phyloP scores from a whole-genome alignment of 768 basidiomycete genomes.

The Suillus clintonianus region DNA sequence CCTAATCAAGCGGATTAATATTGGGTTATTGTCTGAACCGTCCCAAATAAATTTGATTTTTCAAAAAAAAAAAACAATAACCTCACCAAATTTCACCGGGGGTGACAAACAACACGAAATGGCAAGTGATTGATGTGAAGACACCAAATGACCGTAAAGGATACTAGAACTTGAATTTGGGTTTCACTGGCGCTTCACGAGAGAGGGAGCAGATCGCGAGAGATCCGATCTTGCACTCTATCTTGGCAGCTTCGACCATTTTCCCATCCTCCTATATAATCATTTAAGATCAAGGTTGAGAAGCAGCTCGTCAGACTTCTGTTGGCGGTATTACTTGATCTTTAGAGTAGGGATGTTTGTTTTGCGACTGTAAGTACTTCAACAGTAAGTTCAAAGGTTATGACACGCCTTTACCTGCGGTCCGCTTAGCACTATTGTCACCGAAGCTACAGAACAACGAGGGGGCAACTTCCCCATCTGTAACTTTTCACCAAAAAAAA shows the following conservation, averaged over 20 bases:
- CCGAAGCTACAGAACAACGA: constrained; percentile 9
- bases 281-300: not conserved
- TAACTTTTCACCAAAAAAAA: not conserved
- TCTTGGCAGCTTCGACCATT: not conserved
- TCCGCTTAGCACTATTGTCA: constrained; percentile 19
- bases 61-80: not conserved
- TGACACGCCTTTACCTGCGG: constrained; percentile 32
- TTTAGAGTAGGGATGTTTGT: not conserved
- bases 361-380: not conserved
- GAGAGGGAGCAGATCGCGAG: constrained; percentile 29
- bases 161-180: constrained; percentile 9
- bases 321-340: not conserved
- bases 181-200: constrained; percentile 12
- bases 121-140: constrained; percentile 1
- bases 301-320: not conserved
- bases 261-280: not conserved
- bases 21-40: not conserved
- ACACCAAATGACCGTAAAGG: not conserved
- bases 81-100: not conserved
- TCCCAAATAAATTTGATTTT: not conserved
- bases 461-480: not conserved
- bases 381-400: not conserved
- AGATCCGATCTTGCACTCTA: constrained; percentile 24
- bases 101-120: not conserved
- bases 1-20: not conserved